phyloP scores from a whole-genome alignment of 805 yeast species.

The Ogataea pilisensis region DNA sequence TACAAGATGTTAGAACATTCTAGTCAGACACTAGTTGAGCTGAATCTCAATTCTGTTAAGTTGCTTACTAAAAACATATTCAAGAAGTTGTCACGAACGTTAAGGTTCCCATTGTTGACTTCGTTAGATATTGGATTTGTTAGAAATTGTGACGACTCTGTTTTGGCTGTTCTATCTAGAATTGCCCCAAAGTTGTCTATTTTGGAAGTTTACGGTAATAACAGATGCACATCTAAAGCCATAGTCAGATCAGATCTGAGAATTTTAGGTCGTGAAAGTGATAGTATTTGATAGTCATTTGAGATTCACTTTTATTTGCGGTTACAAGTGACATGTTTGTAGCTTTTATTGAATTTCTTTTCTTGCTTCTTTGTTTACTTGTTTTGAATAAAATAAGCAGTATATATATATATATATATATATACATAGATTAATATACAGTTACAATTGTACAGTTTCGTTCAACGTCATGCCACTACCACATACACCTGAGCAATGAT shows the following conservation, averaged over 20 bases:
- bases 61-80: constrained; percentile 49
- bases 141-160: constrained; percentile 65
- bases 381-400: too few species aligned
- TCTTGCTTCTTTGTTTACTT: too few species aligned
- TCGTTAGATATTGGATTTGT: constrained; percentile 78
- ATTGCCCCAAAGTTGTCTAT: constrained; percentile 60
- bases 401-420: too few species aligned
- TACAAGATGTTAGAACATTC: constrained; percentile 60
- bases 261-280: constrained; percentile 74
- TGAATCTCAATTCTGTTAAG: constrained; percentile 72
- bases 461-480: too few species aligned
- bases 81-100: constrained; percentile 39
- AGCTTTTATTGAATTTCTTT: too few species aligned
- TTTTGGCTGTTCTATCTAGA: constrained; percentile 51
- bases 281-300: constrained; percentile 44
- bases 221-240: constrained; percentile 57
- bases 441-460: not conserved
- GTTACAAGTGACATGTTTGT: too few species aligned
- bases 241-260: constrained; percentile 48
- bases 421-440: not conserved
- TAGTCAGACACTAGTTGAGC: constrained; percentile 57
- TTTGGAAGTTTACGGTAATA: constrained; percentile 79
- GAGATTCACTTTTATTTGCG: too few species aligned
- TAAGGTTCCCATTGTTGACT: constrained; percentile 54
- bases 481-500: not conserved